Conservation (phyloP, 2,329 filamentous ascomycete species). For the Trichophyton verrucosum region DNA sequence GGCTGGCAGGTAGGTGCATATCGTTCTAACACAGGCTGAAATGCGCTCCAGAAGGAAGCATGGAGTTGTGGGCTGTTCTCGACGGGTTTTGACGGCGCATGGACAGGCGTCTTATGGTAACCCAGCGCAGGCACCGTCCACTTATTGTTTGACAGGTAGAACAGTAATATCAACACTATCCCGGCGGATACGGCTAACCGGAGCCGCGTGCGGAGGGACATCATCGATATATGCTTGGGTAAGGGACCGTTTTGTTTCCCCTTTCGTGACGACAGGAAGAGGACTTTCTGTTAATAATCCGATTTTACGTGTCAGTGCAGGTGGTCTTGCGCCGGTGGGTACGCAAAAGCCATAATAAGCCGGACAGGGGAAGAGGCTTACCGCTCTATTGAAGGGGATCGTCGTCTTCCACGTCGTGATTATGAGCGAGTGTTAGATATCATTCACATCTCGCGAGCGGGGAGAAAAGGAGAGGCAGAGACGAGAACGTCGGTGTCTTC, state of each 20-base stretch:
- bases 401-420: neutral
- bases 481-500: neutral
- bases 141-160: neutral
- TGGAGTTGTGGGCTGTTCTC: constrained; percentile 14
- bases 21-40: constrained; percentile 23
- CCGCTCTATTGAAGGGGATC: neutral
- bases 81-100: neutral
- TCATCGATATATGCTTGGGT: neutral
- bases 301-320: neutral
- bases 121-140: neutral
- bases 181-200: neutral
- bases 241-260: neutral
- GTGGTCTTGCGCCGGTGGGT: neutral
- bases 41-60: constrained; percentile 24
- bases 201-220: neutral
- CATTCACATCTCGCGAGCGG: neutral
- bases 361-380: neutral
- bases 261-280: neutral
- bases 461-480: neutral
- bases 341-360: neutral
- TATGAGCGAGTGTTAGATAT: neutral
- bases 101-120: neutral
- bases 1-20: constrained; percentile 22
- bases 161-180: neutral
- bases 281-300: neutral